These are phyloP conservation scores for Apophysomyces elegans DNA, from an alignment of 371 early-diverging fungal species.

Conservation along the genomic window DNA sequence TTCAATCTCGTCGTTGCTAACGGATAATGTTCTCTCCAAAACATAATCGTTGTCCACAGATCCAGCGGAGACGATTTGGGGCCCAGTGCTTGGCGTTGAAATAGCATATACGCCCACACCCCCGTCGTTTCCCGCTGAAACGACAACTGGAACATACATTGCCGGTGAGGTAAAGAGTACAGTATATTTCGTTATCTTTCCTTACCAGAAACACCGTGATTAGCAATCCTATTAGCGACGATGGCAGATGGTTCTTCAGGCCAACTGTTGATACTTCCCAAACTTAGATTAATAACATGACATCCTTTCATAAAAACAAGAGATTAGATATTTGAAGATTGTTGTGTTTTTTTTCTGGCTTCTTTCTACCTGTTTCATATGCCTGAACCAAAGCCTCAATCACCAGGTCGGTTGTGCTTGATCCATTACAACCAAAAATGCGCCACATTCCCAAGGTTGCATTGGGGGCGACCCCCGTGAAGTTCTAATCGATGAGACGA, in stretches of 20 bases:
- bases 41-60: slow-evolving; percentile 60
- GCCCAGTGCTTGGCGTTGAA: slow-evolving; percentile 58
- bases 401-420: slow-evolving; percentile 66
- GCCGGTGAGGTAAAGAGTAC: background rate
- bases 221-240: slow-evolving; percentile 53
- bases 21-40: slow-evolving; percentile 23
- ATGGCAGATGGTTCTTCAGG: slow-evolving; percentile 55
- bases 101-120: slow-evolving; percentile 54
- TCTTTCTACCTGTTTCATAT: slow-evolving; percentile 57
- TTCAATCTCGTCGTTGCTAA: slow-evolving; percentile 14
- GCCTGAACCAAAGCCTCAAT: slow-evolving; percentile 71
- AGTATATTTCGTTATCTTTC: background rate
- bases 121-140: slow-evolving; percentile 72
- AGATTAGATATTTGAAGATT: background rate
- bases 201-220: slow-evolving; percentile 38
- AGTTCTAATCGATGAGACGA: slow-evolving; percentile 28
- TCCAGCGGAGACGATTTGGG: slow-evolving; percentile 59
- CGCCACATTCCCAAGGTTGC: slow-evolving; percentile 66
- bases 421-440: slow-evolving; percentile 71
- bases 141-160: slow-evolving; percentile 43
- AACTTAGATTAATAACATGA: slow-evolving; percentile 73
- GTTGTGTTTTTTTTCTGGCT: background rate
- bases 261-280: slow-evolving; percentile 71
- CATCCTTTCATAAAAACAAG: slow-evolving; percentile 30
- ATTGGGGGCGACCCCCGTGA: slow-evolving; percentile 70